Base-by-base conservation (phyloP, 2,329 filamentous ascomycete species). In the Pseudocercospora eumusae region DNA sequence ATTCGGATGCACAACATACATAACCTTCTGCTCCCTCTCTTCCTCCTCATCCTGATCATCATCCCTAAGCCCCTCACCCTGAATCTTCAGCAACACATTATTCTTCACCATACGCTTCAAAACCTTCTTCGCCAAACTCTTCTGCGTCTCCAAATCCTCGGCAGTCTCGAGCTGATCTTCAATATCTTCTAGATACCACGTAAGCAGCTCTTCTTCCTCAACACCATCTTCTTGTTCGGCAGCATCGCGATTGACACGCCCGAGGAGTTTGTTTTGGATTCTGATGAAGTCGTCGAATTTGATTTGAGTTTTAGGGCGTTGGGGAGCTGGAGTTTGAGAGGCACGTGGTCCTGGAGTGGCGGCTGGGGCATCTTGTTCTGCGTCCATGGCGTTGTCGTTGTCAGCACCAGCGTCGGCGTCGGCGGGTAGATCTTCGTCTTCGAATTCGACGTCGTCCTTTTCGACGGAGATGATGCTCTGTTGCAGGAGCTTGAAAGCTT, bases 381-480 rank as follows among this genome's bases (percentile, higher is more conserved):
- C 74, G 49, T 78, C 83, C 79, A 86, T 85, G 2, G 81, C 79
- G 40, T 80, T 81, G 65, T 85, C 76, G 45, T 80, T 70, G 40
- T 70, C 80, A 27, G 71, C 73, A 8, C 61, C 61, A 36, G 76
- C 78, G 0, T 76, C 81, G 2, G 83, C 83, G 2, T 83, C 82
- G 64, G 82, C 81, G 62, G 62, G 75, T n/a, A 72, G 76, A 36
- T 71, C 76, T 20, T 90, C 89, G 2, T 93, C 92, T 57, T 96
- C 92, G 64, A 99, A 88, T 73, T 98, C 93, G 15, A 99, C 88
- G 71, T 99, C 95, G 70, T 99, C 95, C 73, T 98, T 95, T 78
- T 99, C 95, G 25, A 99, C 95, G 1, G 90, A 95, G 71, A 99
- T 97, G 75, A 99, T 99, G 76, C 90, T 95, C 78, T 97, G 93